Conservation (phyloP, 768 basidiomycete species). For the Glaciozyma antarctica region DNA sequence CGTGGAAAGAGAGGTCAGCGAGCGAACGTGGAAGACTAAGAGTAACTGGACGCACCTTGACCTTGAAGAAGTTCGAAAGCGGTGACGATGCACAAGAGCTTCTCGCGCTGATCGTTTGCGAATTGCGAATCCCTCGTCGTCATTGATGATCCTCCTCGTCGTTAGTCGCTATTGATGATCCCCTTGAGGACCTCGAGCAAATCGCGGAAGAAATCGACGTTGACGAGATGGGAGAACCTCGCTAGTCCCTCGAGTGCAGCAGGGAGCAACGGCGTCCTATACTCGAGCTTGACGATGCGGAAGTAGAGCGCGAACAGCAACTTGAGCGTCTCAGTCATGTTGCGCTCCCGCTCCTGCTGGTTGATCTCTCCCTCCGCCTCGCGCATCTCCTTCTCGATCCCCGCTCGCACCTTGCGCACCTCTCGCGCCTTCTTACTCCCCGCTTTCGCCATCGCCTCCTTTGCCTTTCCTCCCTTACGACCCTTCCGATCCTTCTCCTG, state of each 20-base stretch:
- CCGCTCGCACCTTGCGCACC: slow-evolving; percentile 73
- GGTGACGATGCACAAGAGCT: slow-evolving; percentile 76
- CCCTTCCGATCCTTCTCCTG: slow-evolving; percentile 41
- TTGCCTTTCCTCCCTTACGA: slow-evolving; percentile 34
- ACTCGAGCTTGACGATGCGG: slow-evolving; percentile 72
- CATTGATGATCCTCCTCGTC: background rate
- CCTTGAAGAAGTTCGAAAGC: slow-evolving; percentile 96
- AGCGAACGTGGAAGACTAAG: slow-evolving; percentile 10
- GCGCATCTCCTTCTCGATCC: slow-evolving; percentile 79
- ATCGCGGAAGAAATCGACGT: slow-evolving; percentile 97
- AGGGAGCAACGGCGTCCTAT: slow-evolving; percentile 64
- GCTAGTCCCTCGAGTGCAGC: slow-evolving; percentile 85
- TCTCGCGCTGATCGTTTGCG: slow-evolving; percentile 35
- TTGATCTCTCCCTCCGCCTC: slow-evolving; percentile 92
- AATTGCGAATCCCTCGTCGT: slow-evolving; percentile 12
- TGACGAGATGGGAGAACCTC: slow-evolving; percentile 89
- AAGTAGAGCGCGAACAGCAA: slow-evolving; percentile 95
- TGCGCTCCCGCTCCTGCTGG: slow-evolving; percentile 72
- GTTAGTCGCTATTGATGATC: slow-evolving; percentile 51
- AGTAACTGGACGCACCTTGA: slow-evolving; percentile 55
- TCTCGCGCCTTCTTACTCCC: slow-evolving; percentile 86
- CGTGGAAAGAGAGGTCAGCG: slow-evolving; percentile 15
- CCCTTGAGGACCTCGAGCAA: slow-evolving; percentile 74
- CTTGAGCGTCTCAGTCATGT: slow-evolving; percentile 94
- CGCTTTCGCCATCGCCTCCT: slow-evolving; percentile 53